Conservation (phyloP, 208 protist species). For the Zelonia costaricensis region DNA sequence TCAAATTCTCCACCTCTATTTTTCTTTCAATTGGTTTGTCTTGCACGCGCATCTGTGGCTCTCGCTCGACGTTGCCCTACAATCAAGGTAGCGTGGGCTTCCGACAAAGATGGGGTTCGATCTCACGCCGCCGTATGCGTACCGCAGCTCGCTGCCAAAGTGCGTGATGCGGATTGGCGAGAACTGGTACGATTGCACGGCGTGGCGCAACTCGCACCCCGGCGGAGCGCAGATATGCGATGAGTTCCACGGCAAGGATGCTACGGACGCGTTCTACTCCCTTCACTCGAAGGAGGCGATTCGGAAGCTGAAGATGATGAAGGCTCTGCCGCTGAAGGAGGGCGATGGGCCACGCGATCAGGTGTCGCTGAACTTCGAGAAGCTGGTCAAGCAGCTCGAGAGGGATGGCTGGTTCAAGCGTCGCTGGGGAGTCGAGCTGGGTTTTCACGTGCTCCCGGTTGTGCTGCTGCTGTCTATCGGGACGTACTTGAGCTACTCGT, state of each 20-base stretch:
- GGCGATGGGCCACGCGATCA: slow-evolving; percentile 53
- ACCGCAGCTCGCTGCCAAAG: slow-evolving; percentile 68
- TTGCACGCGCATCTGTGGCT: too few species aligned
- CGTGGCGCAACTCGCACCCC: slow-evolving; percentile 76
- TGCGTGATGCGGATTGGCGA: slow-evolving; percentile 78
- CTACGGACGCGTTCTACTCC: slow-evolving; percentile 80
- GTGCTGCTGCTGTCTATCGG: slow-evolving; percentile 57
- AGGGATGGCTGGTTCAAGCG: slow-evolving; percentile 68
- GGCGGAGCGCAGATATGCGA: slow-evolving; percentile 74
- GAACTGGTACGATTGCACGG: slow-evolving; percentile 80
- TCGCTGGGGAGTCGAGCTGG: slow-evolving; percentile 69
- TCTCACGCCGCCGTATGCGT: slow-evolving; percentile 51
- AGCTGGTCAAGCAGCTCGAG: slow-evolving; percentile 59
- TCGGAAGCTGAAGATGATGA: slow-evolving; percentile 77
- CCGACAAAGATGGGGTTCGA: slow-evolving; percentile 64
- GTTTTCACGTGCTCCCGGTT: slow-evolving; percentile 62
- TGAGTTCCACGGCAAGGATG: slow-evolving; percentile 74
- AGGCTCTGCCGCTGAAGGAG: slow-evolving; percentile 66
- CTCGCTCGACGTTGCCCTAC: too few species aligned
- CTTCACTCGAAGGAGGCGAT: slow-evolving; percentile 80
- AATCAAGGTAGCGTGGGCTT: too few species aligned
- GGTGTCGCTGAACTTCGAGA: slow-evolving; percentile 64
- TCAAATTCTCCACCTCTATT: too few species aligned
- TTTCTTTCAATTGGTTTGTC: too few species aligned
- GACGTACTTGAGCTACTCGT: slow-evolving; percentile 51